phyloP scores from a whole-genome alignment of 2,329 filamentous ascomycete species.

The Magnaporthiopsis poae region DNA sequence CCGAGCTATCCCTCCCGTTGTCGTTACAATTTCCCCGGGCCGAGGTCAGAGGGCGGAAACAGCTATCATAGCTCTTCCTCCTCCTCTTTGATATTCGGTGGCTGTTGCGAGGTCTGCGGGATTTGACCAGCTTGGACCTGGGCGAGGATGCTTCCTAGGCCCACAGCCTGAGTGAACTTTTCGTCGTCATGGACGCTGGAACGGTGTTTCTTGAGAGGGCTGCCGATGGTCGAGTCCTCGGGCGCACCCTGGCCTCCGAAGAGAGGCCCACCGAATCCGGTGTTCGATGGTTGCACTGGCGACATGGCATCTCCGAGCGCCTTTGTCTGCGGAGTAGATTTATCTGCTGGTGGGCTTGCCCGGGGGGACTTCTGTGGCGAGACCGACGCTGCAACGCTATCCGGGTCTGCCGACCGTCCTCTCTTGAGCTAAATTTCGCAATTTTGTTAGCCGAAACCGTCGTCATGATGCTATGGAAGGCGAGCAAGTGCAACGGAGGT shows the following conservation, averaged over 20 bases:
- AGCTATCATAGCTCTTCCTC: conserved; percentile 7
- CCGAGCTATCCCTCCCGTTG: not conserved
- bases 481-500: not conserved
- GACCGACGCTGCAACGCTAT: conserved; percentile 30
- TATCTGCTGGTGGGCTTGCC: not conserved
- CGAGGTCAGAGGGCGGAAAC: not conserved
- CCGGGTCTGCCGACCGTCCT: conserved; percentile 64
- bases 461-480: not conserved
- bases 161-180: conserved; percentile 5
- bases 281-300: not conserved
- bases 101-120: not conserved
- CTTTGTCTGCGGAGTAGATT: conserved; percentile 16
- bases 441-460: conserved; percentile 16
- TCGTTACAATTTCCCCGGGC: not conserved
- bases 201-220: conserved; percentile 67
- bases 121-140: conserved; percentile 4
- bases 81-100: conserved; percentile 6
- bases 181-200: conserved; percentile 38
- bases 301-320: not conserved
- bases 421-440: conserved; percentile 57
- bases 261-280: conserved; percentile 2
- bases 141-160: conserved; percentile 7
- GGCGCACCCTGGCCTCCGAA: conserved; percentile 29
- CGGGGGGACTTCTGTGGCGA: conserved; percentile 7
- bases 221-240: conserved; percentile 47